These are phyloP conservation scores for Gracilaria vermiculophylla DNA, from an alignment of 23 red algal genomes.

Conservation along the genomic window DNA sequence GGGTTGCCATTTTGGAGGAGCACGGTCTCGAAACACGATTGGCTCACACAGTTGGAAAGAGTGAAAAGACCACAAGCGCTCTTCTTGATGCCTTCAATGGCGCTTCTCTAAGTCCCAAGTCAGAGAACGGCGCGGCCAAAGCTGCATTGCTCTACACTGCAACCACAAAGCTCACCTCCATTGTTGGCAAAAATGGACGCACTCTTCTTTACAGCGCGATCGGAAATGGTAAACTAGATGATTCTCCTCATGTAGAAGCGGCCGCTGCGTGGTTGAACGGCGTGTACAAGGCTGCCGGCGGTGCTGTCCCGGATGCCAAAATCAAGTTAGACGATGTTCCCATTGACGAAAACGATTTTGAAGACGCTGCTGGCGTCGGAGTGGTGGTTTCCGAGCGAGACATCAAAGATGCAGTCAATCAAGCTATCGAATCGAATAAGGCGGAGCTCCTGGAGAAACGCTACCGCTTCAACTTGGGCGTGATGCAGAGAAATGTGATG, in stretches of 20 bases:
- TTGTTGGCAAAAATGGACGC: constrained; percentile 50
- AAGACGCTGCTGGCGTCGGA: constrained; percentile 79
- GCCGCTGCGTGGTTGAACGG: constrained; percentile 64
- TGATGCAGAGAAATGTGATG: constrained; percentile 68
- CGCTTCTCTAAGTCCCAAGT: constrained; percentile 5
- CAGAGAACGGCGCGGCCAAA: constrained; percentile 5
- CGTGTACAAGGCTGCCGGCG: constrained; percentile 34
- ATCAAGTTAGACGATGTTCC: constrained; percentile 35
- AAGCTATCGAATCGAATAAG: constrained; percentile 42
- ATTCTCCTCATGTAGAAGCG: constrained; percentile 78
- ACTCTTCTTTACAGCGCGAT: constrained; percentile 67
- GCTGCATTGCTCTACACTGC: constrained; percentile 70
- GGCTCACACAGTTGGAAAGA: constrained; percentile 23
- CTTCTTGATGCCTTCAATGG: constrained; percentile 28
- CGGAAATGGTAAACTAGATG: constrained; percentile 54
- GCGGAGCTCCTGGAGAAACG: constrained; percentile 53
- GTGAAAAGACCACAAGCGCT: constrained; percentile 35
- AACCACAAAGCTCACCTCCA: constrained; percentile 51
- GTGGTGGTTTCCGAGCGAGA: constrained; percentile 45
- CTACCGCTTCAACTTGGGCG: constrained; percentile 71
- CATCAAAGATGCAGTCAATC: constrained; percentile 58
- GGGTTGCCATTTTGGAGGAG: constrained; percentile 8
- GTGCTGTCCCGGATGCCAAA: constrained; percentile 17
- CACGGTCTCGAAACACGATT: constrained; percentile 49
- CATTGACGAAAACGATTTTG: constrained; percentile 42